A percentile compares a stretch with the other conserved stretches of the same genome.
Conservation (phyloP, 257 asterid genomes). For the Ehretia macrophylla region DNA sequence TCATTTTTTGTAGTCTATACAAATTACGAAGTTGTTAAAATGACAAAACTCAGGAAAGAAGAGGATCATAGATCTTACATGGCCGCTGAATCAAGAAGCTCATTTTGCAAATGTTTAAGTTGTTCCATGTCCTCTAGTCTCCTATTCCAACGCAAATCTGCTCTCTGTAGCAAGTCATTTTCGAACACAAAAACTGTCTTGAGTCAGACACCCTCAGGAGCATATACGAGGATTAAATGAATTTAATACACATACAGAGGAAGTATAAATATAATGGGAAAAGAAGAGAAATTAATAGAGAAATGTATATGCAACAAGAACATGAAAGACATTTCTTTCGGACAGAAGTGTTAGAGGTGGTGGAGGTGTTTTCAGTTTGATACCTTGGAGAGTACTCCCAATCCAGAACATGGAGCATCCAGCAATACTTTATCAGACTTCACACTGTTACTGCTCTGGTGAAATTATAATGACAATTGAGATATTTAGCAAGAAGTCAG, state of each 20-base stretch:
- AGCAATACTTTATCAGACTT: constrained; percentile 83
- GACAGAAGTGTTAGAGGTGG: background rate
- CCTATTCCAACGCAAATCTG: constrained; percentile 96
- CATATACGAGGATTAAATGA: constrained; percentile 14
- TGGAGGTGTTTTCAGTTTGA: background rate
- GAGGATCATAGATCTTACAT: constrained; percentile 42
- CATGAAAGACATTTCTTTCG: no score
- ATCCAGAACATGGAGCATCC: constrained; percentile 96
- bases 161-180: constrained; percentile 47
- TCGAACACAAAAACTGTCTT: constrained; percentile 18
- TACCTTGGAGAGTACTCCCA: constrained; percentile 96
- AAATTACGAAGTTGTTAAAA: no score
- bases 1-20: background rate
- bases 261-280: constrained; percentile 6
- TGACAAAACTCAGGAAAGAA: background rate
- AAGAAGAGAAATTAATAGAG: background rate
- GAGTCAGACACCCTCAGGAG: no score
- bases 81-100: constrained; percentile 86
- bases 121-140: constrained; percentile 80
- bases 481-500: constrained; percentile 5
- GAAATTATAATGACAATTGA: constrained; percentile 3
- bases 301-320: background rate
- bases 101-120: constrained; percentile 69
- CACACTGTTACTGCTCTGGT: constrained; percentile 39
- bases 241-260: background rate